These are phyloP conservation scores for Draba incana DNA, from an alignment of 345 rosid genomes.

Conservation along the genomic window DNA sequence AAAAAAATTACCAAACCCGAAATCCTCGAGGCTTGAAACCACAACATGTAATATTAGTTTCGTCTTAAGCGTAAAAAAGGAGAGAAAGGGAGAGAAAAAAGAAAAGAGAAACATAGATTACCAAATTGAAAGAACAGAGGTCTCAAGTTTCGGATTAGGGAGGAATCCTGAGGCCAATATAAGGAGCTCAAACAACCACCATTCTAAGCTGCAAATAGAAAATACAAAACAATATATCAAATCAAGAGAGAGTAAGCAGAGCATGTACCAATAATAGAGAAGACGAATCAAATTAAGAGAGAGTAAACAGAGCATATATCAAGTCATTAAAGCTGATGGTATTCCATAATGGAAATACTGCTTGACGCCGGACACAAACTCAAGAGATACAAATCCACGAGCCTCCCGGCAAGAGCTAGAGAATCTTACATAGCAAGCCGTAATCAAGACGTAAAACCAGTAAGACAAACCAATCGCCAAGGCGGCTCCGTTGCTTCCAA, in stretches of 20 bases:
- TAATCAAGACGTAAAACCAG: constrained; percentile 49
- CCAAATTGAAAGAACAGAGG: constrained; percentile 75
- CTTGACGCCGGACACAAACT: constrained; percentile 33
- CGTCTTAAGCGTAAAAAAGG: too few relatives aligned
- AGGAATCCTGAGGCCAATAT: constrained; percentile 55
- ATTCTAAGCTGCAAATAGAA: constrained; percentile 52
- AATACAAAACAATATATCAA: not conserved
- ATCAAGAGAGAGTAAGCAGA: not conserved
- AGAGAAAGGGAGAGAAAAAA: too few relatives aligned
- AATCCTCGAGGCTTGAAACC: too few relatives aligned
- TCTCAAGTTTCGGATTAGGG: constrained; percentile 62
- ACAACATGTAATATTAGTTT: too few relatives aligned
- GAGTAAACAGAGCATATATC: constrained; percentile 30
- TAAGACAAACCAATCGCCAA: constrained; percentile 50
- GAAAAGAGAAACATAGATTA: constrained; percentile 12
- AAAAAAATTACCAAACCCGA: too few relatives aligned
- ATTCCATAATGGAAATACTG: constrained; percentile 47
- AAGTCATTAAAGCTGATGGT: constrained; percentile 60
- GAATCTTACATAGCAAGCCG: constrained; percentile 39
- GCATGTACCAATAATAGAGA: not conserved
- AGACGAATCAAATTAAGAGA: not conserved
- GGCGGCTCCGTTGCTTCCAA: constrained; percentile 51
- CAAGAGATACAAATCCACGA: constrained; percentile 31
- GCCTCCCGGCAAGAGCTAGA: constrained; percentile 49
- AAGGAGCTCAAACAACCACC: constrained; percentile 72